Evolutionary conservation across 441 rosid species (phyloP), one percentile per base, ranked within the genome.

Genomic region (Arabidopsis hybrid): DNA sequence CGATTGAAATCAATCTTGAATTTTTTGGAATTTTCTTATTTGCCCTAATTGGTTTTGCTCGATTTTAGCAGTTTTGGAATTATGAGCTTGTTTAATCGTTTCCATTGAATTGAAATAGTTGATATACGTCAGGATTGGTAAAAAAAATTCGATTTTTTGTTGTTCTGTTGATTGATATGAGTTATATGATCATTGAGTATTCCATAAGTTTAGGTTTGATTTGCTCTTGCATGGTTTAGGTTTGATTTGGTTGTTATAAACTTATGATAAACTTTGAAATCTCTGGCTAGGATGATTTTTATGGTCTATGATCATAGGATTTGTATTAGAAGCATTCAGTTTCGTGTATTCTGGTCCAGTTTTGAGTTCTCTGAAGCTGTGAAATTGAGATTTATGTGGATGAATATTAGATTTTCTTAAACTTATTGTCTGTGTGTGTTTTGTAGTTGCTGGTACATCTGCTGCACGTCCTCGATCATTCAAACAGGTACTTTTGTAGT

Each of bases 401-500:
- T 11, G 1, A 8, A 13, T 14, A 46, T 36, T 38, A 1, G 9
- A 8, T 50, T 50, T 53, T n/a, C n/a, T 32, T 8, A 12, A 38
- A 18, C 1, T 39, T 40, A 16, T 2, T 61, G 11, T 11, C 3
- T 60, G 11, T 21, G 8, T 59, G 21, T 18, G 10, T 35, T 77
- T 58, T 87, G 83, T 85, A 92, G 99, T 83, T 85, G 92, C 99
- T 35, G 99, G 99, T 45, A 89, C 93, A 57, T 91, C 99, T 40
- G 53, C 88, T 50, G 53, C 88, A 3, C 97, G 98, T 31, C 97
- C 98, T 75, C 89, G 91, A 11, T 83, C 93, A n/a, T 95, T 95
- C 80, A 92, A 81, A 77, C 81, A 77, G 90, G 98, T 92, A 45
- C 39, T 1, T 57, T 76, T 35, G 42, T 35, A 1, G 5, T 79